phyloP scores from a whole-genome alignment of 2,329 filamentous ascomycete species.

The Fusarium mangiferae region DNA sequence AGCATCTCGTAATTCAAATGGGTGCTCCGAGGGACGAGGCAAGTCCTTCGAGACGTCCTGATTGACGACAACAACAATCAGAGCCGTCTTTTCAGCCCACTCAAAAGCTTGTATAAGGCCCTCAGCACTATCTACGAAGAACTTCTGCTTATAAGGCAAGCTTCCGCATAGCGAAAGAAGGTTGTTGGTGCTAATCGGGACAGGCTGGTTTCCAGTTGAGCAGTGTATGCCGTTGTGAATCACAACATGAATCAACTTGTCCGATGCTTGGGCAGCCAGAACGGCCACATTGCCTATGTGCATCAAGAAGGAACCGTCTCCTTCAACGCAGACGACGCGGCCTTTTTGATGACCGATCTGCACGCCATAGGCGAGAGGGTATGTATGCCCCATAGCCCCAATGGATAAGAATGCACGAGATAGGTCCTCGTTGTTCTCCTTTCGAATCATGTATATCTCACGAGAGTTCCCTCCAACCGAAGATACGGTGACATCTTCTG shows the following conservation, averaged over 20 bases:
- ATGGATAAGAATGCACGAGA: not conserved
- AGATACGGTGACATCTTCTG: slow-evolving; percentile 6
- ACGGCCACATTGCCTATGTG: not conserved
- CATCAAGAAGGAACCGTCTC: slow-evolving; percentile 1
- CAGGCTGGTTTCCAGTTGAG: not conserved
- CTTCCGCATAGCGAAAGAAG: slow-evolving; percentile 2
- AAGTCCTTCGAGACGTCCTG: not conserved
- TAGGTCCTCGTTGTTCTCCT: slow-evolving; percentile 4
- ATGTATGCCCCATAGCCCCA: not conserved
- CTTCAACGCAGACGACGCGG: not conserved
- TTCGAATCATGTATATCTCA: slow-evolving; percentile 14
- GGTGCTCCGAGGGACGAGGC: not conserved
- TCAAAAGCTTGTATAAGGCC: slow-evolving; percentile 12
- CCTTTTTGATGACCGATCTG: not conserved
- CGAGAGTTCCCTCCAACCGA: slow-evolving; percentile 13
- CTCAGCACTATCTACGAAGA: slow-evolving; percentile 14
- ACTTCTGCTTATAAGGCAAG: slow-evolving; percentile 14
- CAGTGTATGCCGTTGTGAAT: not conserved
- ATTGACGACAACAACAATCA: slow-evolving; percentile 11
- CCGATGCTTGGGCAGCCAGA: not conserved
- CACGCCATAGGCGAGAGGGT: not conserved
- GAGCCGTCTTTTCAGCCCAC: slow-evolving; percentile 4
- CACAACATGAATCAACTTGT: slow-evolving; percentile 1
- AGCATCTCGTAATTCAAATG: not conserved
- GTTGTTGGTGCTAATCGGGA: not conserved